Evolutionary conservation across 768 basidiomycete species (phyloP), one percentile per base, ranked within the genome.

Genomic region (Russula lepida): DNA sequence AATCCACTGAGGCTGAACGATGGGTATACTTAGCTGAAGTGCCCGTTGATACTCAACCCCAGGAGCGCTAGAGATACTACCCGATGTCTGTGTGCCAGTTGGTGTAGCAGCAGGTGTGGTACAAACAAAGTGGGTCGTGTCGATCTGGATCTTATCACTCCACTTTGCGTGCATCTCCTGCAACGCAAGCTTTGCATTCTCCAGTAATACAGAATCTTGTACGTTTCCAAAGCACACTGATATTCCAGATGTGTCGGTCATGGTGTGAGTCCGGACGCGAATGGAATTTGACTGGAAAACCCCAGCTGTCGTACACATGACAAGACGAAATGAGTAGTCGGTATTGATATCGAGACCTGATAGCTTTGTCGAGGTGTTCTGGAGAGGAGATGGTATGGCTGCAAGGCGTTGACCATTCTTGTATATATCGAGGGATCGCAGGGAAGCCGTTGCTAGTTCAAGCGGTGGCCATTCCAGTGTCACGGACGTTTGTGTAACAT

Each of bases 111-210:
- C 87, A 3, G 94, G 92, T 0, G 89, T 92, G 19, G 93, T 95
- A 70, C 94, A 95, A 44, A 98, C 94, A 66, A 97, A 99, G 73
- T 99, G 95, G 0, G 95, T 98, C 11, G 95, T 98, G 70, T 99
- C 95, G 60, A 98, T 95, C 75, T 95, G 91, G 43, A 99, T 94
- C 69, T 84, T 88, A 66, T 95, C 88, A 68, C 85, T 90, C 86
- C 88, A 94, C 66, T 88, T 88, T 0, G 92, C 95, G 44, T 80
- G 81, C 89, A 98, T 97, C 68, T 89, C 85, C 49, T 79, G 71
- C 56, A 99, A 73, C 8, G 92, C 91, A 58, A 83, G 71, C 72
- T 91, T 92, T 33, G 88, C 85, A 63, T 93, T 85, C 69, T 90
- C 87, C 58, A 95, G 78, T 59, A 95, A 70, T 4, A 83, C 79